A percentile compares a stretch with the other conserved stretches of the same genome.
These are phyloP conservation scores for Lecanicillium sp. DNA, from an alignment of 2,329 filamentous ascomycete species.

Conservation along the genomic window DNA sequence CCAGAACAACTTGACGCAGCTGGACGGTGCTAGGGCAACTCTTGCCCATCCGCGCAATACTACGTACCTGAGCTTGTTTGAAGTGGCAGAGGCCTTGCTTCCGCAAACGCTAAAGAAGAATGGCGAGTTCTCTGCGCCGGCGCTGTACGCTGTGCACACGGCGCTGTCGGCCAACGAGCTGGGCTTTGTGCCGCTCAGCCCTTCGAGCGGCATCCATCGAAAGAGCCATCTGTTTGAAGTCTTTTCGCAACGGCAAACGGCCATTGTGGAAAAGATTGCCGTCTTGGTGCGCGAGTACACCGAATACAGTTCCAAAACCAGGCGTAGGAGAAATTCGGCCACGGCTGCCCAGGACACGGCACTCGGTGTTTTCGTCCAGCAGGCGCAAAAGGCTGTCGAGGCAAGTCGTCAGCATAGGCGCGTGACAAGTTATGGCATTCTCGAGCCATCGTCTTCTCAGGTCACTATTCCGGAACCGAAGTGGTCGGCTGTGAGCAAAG, in stretches of 20 bases:
- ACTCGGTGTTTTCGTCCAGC: constrained; percentile 38
- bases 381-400: constrained; percentile 43
- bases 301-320: constrained; percentile 12
- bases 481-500: constrained; percentile 25
- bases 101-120: constrained; percentile 24
- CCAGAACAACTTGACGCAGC: constrained; percentile 36
- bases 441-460: constrained; percentile 19
- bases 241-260: constrained; percentile 21
- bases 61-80: constrained; percentile 41
- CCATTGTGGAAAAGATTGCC: constrained; percentile 22
- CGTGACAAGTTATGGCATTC: constrained; percentile 43
- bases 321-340: constrained; percentile 11
- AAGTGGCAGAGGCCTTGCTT: constrained; percentile 40
- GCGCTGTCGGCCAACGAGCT: constrained; percentile 53
- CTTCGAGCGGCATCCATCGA: constrained; percentile 38
- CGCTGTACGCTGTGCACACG: constrained; percentile 64
- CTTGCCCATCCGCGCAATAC: constrained; percentile 29
- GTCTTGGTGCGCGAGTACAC: constrained; percentile 25
- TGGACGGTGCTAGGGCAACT: constrained; percentile 37
- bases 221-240: constrained; percentile 55
- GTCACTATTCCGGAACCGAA: constrained; percentile 13
- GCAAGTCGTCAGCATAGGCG: constrained; percentile 39
- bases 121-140: constrained; percentile 33
- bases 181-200: constrained; percentile 46
- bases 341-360: constrained; percentile 12